Conservation (phyloP, 257 asterid species). For the Leptodermis oblonga region DNA sequence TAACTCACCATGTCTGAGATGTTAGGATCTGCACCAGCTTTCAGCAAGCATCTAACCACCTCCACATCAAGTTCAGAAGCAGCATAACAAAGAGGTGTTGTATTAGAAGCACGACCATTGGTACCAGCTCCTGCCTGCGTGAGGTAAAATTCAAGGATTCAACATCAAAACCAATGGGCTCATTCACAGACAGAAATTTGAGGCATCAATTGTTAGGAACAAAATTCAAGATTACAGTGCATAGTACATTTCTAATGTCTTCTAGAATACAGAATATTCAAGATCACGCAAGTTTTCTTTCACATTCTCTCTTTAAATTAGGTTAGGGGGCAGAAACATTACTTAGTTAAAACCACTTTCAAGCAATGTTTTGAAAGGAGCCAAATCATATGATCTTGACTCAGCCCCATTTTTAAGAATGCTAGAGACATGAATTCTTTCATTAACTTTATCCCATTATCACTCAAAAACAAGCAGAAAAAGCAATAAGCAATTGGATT, state of each 20-base stretch:
- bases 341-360: neutral
- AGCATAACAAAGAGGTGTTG: slow-evolving; percentile 9
- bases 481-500: neutral
- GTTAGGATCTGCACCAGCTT: slow-evolving; percentile 14
- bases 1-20: neutral
- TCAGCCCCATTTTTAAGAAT: neutral
- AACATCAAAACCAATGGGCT: neutral
- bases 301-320: neutral
- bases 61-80: neutral
- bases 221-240: neutral
- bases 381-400: neutral
- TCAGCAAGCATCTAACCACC: slow-evolving; percentile 1
- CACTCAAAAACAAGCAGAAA: neutral
- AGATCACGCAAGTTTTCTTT: neutral
- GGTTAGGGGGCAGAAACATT: neutral
- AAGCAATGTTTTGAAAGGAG: neutral
- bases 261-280: neutral
- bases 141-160: neutral
- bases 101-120: neutral
- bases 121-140: slow-evolving; percentile 14
- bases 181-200: neutral
- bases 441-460: neutral
- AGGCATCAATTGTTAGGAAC: neutral
- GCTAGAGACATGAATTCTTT: neutral
- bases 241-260: neutral